These are phyloP conservation scores for Elymus sibiricus DNA, from an alignment of 176 grass and related monocot species.

Conservation along the genomic window DNA sequence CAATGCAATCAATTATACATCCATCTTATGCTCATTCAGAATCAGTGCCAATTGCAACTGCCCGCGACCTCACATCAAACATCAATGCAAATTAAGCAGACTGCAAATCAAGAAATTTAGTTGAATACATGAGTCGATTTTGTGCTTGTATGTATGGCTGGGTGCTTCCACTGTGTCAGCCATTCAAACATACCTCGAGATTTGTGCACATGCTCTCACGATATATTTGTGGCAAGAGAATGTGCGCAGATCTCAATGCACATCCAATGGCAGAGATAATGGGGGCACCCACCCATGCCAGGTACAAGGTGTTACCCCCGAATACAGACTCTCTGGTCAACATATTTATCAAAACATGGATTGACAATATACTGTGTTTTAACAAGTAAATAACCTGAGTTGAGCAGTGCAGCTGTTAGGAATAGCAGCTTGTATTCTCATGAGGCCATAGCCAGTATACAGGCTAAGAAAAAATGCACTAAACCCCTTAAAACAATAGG, in stretches of 20 bases:
- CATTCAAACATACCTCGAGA: neutral
- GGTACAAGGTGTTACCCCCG: neutral
- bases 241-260: neutral
- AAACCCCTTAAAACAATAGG: neutral
- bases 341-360: slow-evolving; percentile 17
- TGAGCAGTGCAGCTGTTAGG: neutral
- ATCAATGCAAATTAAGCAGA: neutral
- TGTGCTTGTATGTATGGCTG: neutral
- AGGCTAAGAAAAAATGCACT: neutral
- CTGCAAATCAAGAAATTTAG: neutral
- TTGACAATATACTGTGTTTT: neutral
- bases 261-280: neutral
- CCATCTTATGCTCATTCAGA: neutral
- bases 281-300: neutral
- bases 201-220: neutral
- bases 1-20: neutral
- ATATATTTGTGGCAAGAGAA: neutral
- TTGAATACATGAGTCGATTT: neutral
- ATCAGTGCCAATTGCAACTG: slow-evolving; percentile 1
- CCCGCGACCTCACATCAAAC: neutral
- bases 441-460: neutral
- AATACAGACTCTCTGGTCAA: neutral
- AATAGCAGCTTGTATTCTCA: neutral
- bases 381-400: neutral
- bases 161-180: neutral